Base-by-base conservation (phyloP, 257 asterid genomes). In the Leptodermis oblonga region DNA sequence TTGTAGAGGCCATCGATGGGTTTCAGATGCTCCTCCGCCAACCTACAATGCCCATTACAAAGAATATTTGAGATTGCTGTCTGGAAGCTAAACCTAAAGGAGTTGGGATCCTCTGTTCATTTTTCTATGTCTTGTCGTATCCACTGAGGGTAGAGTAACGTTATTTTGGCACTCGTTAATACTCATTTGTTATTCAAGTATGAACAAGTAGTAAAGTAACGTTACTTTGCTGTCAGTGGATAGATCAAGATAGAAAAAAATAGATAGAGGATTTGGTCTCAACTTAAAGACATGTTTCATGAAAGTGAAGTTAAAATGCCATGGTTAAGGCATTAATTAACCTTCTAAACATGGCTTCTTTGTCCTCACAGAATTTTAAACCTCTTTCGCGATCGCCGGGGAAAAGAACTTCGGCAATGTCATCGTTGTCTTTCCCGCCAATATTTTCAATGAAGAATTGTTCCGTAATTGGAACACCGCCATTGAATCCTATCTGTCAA, bases 271-370 rank as follows among this genome's bases (percentile, higher is more conserved):
- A n/a, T n/a, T n/a, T n/a, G n/a, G n/a, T n/a, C n/a, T n/a, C n/a
- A n/a, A n/a, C n/a, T n/a, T n/a, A n/a, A 54, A 5, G 17, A n/a
- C n/a, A 30, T 25, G 1, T 11, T 4, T 18, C 42, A 3, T 28
- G 64, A 51, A n/a, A 7, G 46, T 30, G 17, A 51, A 67, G 6
- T 62, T 34, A 52, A 43, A 59, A 42, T 23, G 51, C 34, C 15
- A 31, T 30, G 43, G 52, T 12, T 52, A 12, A 0, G 8, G 45
- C 7, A 4, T 23, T 17, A n/a, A n/a, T n/a, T n/a, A 70, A 93
- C 99, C 89, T 93, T 80, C 99, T 82, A 76, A 87, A 93, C 86
- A 81, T 79, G 6, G 88, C 95, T 76, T 93, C 99, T 82, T 93
- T 93, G 67, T 88, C 99, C 0, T 86, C 95, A 37, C 82, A 79